Evolutionary conservation across 164 flowering plant species (phyloP).

Genomic region (Magnolia sinica): DNA sequence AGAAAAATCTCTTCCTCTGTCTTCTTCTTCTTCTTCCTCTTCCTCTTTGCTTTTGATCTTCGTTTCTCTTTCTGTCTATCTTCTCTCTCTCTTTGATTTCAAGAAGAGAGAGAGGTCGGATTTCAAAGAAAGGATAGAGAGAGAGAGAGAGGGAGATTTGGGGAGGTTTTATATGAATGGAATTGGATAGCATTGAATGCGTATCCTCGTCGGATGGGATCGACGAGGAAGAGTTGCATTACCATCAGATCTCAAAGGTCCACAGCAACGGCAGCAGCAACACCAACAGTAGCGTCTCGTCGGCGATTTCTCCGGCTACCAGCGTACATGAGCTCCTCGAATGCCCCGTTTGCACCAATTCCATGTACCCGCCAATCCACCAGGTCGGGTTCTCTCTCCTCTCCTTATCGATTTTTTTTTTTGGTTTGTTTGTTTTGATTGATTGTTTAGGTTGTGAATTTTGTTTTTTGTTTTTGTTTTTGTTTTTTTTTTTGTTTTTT

Average conservation of each 20-base stretch:
- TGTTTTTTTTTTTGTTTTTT: too few relatives aligned
- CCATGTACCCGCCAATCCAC: slow-evolving; percentile 71
- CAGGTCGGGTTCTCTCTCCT: slow-evolving; percentile 33
- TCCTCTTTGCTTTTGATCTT: neutral
- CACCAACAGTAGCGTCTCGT: neutral
- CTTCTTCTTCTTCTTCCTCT: neutral
- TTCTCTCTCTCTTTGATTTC: neutral
- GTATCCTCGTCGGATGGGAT: slow-evolving; percentile 42
- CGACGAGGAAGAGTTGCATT: slow-evolving; percentile 41
- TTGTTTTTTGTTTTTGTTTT: too few relatives aligned
- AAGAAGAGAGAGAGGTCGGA: neutral
- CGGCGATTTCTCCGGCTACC: slow-evolving; percentile 39
- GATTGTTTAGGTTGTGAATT: neutral
- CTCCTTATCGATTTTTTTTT: neutral
- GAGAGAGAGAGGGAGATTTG: neutral
- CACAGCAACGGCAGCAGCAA: slow-evolving; percentile 4
- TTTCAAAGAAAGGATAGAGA: neutral
- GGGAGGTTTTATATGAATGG: slow-evolving; percentile 31
- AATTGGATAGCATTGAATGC: slow-evolving; percentile 47
- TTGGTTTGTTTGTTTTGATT: neutral
- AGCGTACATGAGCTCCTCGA: slow-evolving; percentile 64
- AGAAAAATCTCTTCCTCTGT: neutral
- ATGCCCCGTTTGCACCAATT: slow-evolving; percentile 66
- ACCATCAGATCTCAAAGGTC: slow-evolving; percentile 31
- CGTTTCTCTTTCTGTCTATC: neutral